phyloP scores from a whole-genome alignment of 2,329 filamentous ascomycete genomes.

The Ceratocystis lukuohia region DNA sequence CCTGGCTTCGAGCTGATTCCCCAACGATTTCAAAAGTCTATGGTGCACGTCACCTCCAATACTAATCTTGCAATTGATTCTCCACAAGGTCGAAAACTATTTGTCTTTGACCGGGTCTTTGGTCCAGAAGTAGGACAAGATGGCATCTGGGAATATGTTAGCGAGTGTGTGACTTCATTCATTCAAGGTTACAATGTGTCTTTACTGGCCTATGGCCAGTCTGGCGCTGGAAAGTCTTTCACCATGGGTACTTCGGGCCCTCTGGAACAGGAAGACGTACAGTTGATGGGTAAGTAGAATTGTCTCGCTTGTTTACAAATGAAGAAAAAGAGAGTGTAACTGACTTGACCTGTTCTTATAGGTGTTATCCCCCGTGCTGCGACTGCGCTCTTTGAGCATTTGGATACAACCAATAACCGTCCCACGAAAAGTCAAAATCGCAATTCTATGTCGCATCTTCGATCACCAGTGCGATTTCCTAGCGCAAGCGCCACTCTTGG shows the following conservation, averaged over 20 bases:
- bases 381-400: slow-evolving; percentile 71
- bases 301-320: background rate
- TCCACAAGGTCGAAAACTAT: slow-evolving; percentile 82
- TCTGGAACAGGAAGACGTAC: slow-evolving; percentile 54
- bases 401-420: slow-evolving; percentile 48
- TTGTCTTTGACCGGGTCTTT: slow-evolving; percentile 94
- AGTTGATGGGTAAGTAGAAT: slow-evolving; percentile 58
- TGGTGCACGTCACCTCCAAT: slow-evolving; percentile 75
- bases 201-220: slow-evolving; percentile 91
- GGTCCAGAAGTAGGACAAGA: slow-evolving; percentile 70
- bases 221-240: slow-evolving; percentile 92
- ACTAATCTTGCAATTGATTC: slow-evolving; percentile 83
- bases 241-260: slow-evolving; percentile 96
- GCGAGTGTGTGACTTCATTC: slow-evolving; percentile 80
- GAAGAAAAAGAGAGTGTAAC: background rate
- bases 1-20: slow-evolving; percentile 92
- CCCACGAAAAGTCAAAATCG: slow-evolving; percentile 38
- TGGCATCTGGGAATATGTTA: slow-evolving; percentile 86
- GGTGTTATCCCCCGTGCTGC: slow-evolving; percentile 94
- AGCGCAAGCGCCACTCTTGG: slow-evolving; percentile 31
- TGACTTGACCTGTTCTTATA: slow-evolving; percentile 27
- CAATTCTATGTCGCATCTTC: slow-evolving; percentile 61
- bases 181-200: slow-evolving; percentile 97
- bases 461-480: slow-evolving; percentile 68
- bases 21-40: slow-evolving; percentile 84